Evolutionary conservation across 2,329 filamentous ascomycete species (phyloP).

Genomic region (Arthrobotrys pseudoclavata): DNA sequence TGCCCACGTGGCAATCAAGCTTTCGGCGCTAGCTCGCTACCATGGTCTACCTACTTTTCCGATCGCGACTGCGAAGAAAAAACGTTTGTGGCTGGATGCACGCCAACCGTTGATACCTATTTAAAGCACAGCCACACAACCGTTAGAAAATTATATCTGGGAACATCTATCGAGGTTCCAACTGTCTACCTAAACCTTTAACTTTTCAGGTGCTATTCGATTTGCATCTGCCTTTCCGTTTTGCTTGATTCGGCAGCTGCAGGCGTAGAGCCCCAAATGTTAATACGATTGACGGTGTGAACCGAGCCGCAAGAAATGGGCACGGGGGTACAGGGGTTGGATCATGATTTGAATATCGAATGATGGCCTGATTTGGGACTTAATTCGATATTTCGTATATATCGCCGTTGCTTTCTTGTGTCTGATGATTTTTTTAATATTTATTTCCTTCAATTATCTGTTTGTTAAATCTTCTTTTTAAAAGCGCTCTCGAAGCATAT

Average conservation of each 20-base stretch:
- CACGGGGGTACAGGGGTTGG: conserved; percentile 4
- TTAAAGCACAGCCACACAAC: conserved; percentile 1
- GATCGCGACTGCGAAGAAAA: not conserved
- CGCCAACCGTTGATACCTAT: not conserved
- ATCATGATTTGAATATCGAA: not conserved
- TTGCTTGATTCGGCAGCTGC: conserved; percentile 12
- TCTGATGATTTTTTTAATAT: not conserved
- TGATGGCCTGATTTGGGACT: not conserved
- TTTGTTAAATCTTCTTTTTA: not conserved
- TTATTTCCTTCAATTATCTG: not conserved
- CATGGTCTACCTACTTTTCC: not conserved
- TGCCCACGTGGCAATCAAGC: not conserved
- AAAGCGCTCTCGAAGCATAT: not conserved
- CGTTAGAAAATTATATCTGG: not conserved
- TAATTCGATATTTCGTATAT: not conserved
- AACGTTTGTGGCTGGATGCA: conserved; percentile 3
- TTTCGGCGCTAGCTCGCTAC: conserved; percentile 17
- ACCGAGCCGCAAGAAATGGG: conserved; percentile 11
- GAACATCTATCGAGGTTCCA: not conserved
- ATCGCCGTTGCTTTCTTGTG: not conserved
- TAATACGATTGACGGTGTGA: not conserved
- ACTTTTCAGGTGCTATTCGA: not conserved
- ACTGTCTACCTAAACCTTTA: conserved; percentile 6
- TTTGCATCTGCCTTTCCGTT: not conserved
- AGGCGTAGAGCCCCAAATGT: not conserved